Base-by-base conservation (phyloP, 1,284 basidiomycete genomes). In the Pascua guehoae region DNA sequence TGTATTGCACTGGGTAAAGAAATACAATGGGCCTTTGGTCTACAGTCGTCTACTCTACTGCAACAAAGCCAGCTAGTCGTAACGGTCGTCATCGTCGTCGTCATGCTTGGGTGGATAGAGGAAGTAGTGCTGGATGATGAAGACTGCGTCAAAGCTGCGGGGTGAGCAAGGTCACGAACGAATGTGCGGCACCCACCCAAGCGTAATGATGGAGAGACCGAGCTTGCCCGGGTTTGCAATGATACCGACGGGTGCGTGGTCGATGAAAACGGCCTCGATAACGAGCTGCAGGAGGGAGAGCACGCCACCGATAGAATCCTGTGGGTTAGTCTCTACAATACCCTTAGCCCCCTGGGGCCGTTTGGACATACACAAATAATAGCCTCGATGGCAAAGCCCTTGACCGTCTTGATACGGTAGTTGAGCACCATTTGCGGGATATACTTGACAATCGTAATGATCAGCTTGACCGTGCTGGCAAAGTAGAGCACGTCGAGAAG, bases 191-290 rank as follows among this genome's bases (percentile, higher is more conserved):
- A 49, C 56, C 41, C 40, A 57, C 41, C 46, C 41, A 40, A 74
- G 40, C 7, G 71, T 70, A 10, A 77, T 45, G 5, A 61, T 49
- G 1, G 71, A 56, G 39, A 78, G 58, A 5, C 75, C 74, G 9
- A 78, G 62, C 63, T 78, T 78, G 45, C 67, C 70, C 0, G 76
- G 76, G 53, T 78, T 78, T 42, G 72, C 75, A 18, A 68, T 63
- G 59, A 78, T 77, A 2, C 71, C 75, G 11, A 60, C 60, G 3
- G 74, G 67, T 51, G 74, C 69, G 38, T 66, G 52, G n/a, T 71
- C 72, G 49, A 76, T 66, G 45, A 62, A 69, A 11, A 71, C 64
- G 32, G 70, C 64, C 1, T 70, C 67, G 45, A 79, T 60, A 53
- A 74, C 68, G 42, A 79, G 70, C 64, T 79, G 76, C 12, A 67